These are phyloP conservation scores for Mycena epipterygia DNA, from an alignment of 768 basidiomycete genomes.

Conservation along the genomic window DNA sequence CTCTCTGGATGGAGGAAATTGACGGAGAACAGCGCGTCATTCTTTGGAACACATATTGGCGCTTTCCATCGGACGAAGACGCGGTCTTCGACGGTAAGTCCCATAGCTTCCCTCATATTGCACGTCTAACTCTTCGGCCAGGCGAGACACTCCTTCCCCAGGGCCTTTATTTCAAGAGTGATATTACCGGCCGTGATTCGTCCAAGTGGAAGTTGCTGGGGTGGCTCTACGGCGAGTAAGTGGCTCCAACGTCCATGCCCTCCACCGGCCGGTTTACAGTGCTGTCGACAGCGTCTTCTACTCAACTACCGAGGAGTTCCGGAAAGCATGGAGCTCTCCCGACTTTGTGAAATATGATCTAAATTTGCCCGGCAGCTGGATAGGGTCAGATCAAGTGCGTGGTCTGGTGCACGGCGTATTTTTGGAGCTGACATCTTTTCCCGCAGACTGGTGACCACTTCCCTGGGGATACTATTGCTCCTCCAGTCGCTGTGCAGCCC, in stretches of 20 bases:
- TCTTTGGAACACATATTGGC: constrained; percentile 40
- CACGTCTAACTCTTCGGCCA: background rate
- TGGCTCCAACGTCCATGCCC: background rate
- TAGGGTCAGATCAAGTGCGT: constrained; percentile 35
- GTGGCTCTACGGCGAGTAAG: constrained; percentile 40
- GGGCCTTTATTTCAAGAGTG: constrained; percentile 41
- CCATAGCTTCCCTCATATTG: background rate
- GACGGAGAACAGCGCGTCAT: constrained; percentile 32
- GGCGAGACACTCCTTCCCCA: constrained; percentile 41
- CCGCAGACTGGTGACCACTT: constrained; percentile 11
- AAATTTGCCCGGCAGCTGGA: constrained; percentile 37
- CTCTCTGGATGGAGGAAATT: constrained; percentile 37
- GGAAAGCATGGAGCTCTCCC: constrained; percentile 36
- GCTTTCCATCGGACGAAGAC: constrained; percentile 30
- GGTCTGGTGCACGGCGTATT: background rate
- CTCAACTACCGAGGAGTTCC: constrained; percentile 36
- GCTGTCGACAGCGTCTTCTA: constrained; percentile 34
- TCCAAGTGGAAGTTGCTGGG: constrained; percentile 37
- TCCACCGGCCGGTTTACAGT: background rate
- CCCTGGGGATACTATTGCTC: constrained; percentile 30
- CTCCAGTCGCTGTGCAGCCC: constrained; percentile 37
- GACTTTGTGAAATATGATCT: constrained; percentile 35
- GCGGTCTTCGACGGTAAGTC: constrained; percentile 31
- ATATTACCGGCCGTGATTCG: constrained; percentile 39
- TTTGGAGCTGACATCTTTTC: background rate